Base-by-base conservation (phyloP, 75 land plant species). In the Azolla pinnata region DNA sequence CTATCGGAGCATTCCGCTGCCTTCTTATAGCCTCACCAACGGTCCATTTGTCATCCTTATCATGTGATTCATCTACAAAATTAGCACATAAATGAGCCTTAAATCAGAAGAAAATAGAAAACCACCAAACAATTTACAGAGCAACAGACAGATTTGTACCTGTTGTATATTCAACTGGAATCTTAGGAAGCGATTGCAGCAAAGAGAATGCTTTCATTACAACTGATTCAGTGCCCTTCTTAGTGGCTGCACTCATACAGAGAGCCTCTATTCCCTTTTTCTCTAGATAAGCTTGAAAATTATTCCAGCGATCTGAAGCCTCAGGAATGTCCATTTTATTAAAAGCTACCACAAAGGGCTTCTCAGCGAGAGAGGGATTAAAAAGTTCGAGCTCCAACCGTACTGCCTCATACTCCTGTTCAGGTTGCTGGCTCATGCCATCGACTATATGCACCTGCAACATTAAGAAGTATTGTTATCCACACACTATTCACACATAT, bases 251-350 rank as follows among this genome's bases (percentile, higher is more conserved):
- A 75, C 97, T 92, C 69, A 88, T 92, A 76, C 85, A 82, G 34
- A 77, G 67, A 34, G 79, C 63, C 53, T 66, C 48, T 2, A 92
- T 69, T 0, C 97, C 95, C 61, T 72, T 77, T 29, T 64, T 44
- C 61, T 64, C 57, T 60, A 92, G 44, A 29, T 49, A 54, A 69
- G 78, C 60, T 55, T 67, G 67, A 67, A 92, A 92, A 25, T 62
- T 38, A 14, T 45, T 50, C 95, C 97, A 92, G 5, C 59, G 74
- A n/a, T 82, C 86, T 58, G 59, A 67, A 59, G 84, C 95, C 56
- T 92, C 97, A 53, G 93, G 95, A 69, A 88, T 80, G 46, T 92
- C 97, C 89, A 92, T 88, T 71, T 92, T 92, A 68, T 92, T 92
- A 64, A 38, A 92, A 5, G 80, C 88, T 45, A 91, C 88, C 35